Evolutionary conservation across 345 rosid genomes (phyloP).

Genomic region (Kernera saxatilis): DNA sequence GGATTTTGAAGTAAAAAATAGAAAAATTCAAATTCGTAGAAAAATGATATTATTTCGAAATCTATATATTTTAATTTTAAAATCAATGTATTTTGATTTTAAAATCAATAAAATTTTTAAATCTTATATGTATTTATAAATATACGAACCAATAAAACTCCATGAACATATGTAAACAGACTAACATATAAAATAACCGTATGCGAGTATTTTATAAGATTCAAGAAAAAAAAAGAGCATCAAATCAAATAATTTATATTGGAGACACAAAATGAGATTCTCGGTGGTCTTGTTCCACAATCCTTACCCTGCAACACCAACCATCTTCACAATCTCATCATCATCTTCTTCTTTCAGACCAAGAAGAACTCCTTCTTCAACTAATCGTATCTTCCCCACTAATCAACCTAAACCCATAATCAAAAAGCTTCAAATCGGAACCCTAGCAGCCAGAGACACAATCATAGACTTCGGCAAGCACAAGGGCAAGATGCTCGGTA

Average conservation of each 20-base stretch:
- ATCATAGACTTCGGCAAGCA: constrained; percentile 70
- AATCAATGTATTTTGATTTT: too few species aligned
- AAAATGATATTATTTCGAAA: too few species aligned
- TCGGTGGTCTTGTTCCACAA: constrained; percentile 20
- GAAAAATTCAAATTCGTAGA: too few species aligned
- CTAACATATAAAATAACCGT: too few species aligned
- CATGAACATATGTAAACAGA: too few species aligned
- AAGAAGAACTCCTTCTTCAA: constrained; percentile 18
- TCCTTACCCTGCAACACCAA: constrained; percentile 14
- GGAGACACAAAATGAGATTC: constrained; percentile 26
- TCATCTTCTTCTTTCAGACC: constrained; percentile 37
- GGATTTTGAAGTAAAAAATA: too few species aligned
- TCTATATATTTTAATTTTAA: too few species aligned
- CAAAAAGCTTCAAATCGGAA: constrained; percentile 9
- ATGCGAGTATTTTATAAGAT: too few species aligned
- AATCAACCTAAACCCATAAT: constrained; percentile 10
- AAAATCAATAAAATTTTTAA: too few species aligned
- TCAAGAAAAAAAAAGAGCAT: not conserved
- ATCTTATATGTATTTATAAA: too few species aligned
- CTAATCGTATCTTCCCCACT: not conserved
- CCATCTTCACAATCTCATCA: constrained; percentile 25
- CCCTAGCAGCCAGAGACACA: constrained; percentile 48
- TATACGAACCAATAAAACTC: too few species aligned
- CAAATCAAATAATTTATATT: not conserved
- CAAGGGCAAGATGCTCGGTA: constrained; percentile 81